A percentile compares a stretch with the other conserved stretches of the same genome.
Conservation (phyloP, 306 rosid genomes). For the Coriaria nepalensis region DNA sequence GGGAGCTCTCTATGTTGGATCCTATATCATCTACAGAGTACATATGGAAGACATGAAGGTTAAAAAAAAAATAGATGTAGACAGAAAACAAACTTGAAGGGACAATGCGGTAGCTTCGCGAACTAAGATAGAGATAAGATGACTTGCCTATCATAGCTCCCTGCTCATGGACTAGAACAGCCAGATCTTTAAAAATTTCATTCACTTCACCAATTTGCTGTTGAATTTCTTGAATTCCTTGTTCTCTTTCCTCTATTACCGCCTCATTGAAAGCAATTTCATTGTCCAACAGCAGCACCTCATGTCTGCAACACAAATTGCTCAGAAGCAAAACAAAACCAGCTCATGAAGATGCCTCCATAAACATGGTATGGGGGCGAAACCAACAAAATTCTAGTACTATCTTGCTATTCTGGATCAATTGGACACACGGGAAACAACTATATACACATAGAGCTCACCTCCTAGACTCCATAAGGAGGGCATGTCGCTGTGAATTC, state of each 20-base stretch:
- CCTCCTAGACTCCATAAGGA: slow-evolving; percentile 83
- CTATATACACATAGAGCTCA: slow-evolving; percentile 14
- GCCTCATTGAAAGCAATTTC: slow-evolving; percentile 94
- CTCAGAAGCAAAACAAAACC: slow-evolving; percentile 10
- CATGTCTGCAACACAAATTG: slow-evolving; percentile 56
- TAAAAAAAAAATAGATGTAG: not conserved
- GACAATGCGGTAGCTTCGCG: slow-evolving; percentile 7
- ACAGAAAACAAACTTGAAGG: slow-evolving; percentile 17
- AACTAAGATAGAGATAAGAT: not conserved
- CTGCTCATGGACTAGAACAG: slow-evolving; percentile 88
- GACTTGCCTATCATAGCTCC: slow-evolving; percentile 74
- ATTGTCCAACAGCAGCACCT: slow-evolving; percentile 68
- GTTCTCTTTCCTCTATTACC: slow-evolving; percentile 92
- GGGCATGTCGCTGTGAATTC: slow-evolving; percentile 63
- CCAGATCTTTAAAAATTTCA: slow-evolving; percentile 93
- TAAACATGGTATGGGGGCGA: not conserved
- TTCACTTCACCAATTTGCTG: slow-evolving; percentile 92
- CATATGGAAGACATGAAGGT: slow-evolving; percentile 15
- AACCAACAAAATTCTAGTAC: no score
- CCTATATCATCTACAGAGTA: slow-evolving; percentile 63
- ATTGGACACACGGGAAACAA: not conserved
- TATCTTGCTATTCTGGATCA: not conserved
- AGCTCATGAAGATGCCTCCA: slow-evolving; percentile 5
- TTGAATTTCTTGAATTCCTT: slow-evolving; percentile 94
- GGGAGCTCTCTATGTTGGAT: slow-evolving; percentile 66